A percentile compares a stretch with the other conserved stretches of the same genome.
These are phyloP conservation scores for Vachellia pachyceras DNA, from an alignment of 306 rosid genomes.

Conservation along the genomic window DNA sequence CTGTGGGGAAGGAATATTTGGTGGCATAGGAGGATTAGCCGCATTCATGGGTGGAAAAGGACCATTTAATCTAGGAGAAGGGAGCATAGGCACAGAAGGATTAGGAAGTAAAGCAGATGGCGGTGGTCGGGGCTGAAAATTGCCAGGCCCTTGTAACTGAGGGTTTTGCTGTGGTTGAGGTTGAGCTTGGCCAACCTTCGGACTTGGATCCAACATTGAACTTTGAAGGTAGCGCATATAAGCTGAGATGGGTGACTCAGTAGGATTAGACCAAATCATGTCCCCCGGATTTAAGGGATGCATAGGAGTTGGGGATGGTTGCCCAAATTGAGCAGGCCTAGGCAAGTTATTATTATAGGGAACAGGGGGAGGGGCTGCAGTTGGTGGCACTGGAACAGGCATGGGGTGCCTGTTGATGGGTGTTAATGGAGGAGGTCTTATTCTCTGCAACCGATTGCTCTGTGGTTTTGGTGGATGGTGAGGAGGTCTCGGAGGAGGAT, in stretches of 20 bases:
- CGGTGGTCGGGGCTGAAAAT: conserved; percentile 46
- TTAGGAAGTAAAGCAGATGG: conserved; percentile 70
- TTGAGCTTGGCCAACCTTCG: conserved; percentile 53
- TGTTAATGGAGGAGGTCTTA: conserved; percentile 87
- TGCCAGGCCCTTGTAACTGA: conserved; percentile 52
- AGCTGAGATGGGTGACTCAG: conserved; percentile 91
- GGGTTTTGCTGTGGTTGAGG: conserved; percentile 45
- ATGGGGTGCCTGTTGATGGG: conserved; percentile 69
- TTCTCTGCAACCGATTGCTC: conserved; percentile 82
- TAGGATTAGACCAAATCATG: conserved; percentile 59
- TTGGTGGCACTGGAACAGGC: conserved; percentile 56
- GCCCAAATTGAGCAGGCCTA: conserved; percentile 70
- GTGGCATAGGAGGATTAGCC: conserved; percentile 47
- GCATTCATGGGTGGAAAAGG: conserved; percentile 53
- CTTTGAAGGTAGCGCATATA: conserved; percentile 91
- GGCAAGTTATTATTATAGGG: conserved; percentile 57
- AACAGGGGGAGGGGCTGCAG: conserved; percentile 58
- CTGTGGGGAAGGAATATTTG: conserved; percentile 57
- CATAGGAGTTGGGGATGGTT: conserved; percentile 57
- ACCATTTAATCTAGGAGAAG: conserved; percentile 62
- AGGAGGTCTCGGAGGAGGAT: conserved; percentile 76
- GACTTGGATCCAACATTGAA: conserved; percentile 71
- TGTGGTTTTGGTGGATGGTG: conserved; percentile 81
- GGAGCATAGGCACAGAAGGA: conserved; percentile 51
- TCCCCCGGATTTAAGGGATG: conserved; percentile 58